Percentiles rank a stretch among this genome's conserved stretches.
These are phyloP conservation scores for Lyophyllum semitale DNA, from an alignment of 768 basidiomycete genomes.

Conservation along the genomic window DNA sequence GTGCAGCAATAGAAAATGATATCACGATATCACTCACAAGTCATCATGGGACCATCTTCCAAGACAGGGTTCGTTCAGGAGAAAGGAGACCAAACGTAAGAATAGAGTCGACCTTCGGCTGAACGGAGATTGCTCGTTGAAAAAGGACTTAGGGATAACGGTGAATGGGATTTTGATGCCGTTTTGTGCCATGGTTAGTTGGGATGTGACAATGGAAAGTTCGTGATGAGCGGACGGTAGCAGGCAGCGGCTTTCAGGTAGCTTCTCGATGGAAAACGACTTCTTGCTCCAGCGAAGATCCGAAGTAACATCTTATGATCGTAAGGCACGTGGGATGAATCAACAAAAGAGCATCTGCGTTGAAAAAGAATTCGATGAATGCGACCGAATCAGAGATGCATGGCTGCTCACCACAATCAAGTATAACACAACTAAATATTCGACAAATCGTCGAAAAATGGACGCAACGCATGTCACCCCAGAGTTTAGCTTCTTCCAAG, in stretches of 20 bases:
- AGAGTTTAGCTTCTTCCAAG: neutral
- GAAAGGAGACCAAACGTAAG: neutral
- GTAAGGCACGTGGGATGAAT: no score
- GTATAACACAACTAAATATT: neutral
- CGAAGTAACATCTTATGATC: no score
- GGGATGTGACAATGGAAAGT: neutral
- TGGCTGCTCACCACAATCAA: neutral
- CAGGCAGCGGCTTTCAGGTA: neutral
- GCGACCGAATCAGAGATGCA: neutral
- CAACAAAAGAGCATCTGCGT: neutral
- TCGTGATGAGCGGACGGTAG: constrained; percentile 1
- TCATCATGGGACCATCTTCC: constrained; percentile 14
- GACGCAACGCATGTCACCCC: neutral
- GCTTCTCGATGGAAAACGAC: constrained; percentile 5
- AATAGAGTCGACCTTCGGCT: constrained; percentile 1
- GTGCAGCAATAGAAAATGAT: neutral
- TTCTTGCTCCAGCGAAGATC: neutral
- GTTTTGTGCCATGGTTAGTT: neutral
- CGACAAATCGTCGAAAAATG: no score
- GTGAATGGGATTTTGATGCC: neutral
- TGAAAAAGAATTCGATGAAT: neutral
- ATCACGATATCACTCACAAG: constrained; percentile 6
- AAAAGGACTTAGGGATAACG: neutral
- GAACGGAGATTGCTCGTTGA: constrained; percentile 1
- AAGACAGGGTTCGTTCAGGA: constrained; percentile 10